Base-by-base conservation (phyloP, 208 protist species). In the Trypanosoma rangeli region DNA sequence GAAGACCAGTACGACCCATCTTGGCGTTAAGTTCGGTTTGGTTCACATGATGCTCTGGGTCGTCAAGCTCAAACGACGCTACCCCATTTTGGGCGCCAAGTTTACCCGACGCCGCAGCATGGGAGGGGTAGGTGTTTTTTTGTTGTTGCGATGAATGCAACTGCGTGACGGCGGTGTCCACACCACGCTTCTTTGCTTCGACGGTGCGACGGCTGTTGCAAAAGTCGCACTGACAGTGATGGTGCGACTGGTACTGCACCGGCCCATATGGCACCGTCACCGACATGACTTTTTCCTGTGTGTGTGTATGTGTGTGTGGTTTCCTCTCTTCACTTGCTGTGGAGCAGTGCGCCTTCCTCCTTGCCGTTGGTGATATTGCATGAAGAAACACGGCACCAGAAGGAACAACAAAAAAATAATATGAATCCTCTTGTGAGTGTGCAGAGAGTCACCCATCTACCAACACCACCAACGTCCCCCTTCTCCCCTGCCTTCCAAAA, bases 171-270 rank as follows among this genome's bases (percentile, higher is more conserved):
- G 46, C 35, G 65, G 83, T 79, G 64, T 76, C 88, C 26, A 88
- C 78, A 13, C 74, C 79, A 67, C 78, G 71, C 83, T 92, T 93
- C 76, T 94, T 96, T 2, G 78, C 86, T 39, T 92, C 90, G 39
- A 92, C 77, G 54, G 66, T 76, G 44, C 90, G 83, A 44, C 90
- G 87, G 59, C 78, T 93, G 74, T 77, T 70, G 76, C 90, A 96
- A 77, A 93, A 96, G 78, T 94, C 86, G 59, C 90, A 96, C 68
- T 92, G 84, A 74, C 90, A 96, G 71, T 94, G 76, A 52, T 96
- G 77, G 71, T 86, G 84, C 26, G 79, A 89, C 73, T 92, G 86
- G 67, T 92, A 92, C 76, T 88, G 62, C 39, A 84, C 79, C n/a
- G 80, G 73, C 46, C 76, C 74, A 10, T 79, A 50, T 22, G 86